These are phyloP conservation scores for Takashimella tepidaria DNA, from an alignment of 1,284 basidiomycete genomes.

Conservation along the genomic window DNA sequence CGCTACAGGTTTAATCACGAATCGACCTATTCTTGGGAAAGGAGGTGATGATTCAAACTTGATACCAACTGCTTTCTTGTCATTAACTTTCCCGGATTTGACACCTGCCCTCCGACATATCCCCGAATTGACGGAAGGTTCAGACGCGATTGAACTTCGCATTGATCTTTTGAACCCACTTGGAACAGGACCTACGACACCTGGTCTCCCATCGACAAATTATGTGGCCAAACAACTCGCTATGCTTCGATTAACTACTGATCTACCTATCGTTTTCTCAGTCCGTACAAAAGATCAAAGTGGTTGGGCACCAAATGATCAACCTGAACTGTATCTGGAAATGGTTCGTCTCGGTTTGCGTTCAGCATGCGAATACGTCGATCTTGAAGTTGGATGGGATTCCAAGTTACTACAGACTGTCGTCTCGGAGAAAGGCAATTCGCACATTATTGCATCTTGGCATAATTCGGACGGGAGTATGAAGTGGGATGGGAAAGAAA, in stretches of 20 bases:
- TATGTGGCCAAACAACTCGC: conserved; percentile 83
- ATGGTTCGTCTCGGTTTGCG: conserved; percentile 75
- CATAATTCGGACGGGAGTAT: conserved; percentile 87
- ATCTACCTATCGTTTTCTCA: conserved; percentile 86
- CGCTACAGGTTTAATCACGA: conserved; percentile 68
- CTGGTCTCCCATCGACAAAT: conserved; percentile 60
- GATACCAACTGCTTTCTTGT: conserved; percentile 77
- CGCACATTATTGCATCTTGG: conserved; percentile 84
- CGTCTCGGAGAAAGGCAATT: conserved; percentile 60
- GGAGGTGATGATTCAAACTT: no score
- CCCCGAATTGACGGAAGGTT: conserved; percentile 70
- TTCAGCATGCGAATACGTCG: conserved; percentile 85
- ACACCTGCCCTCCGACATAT: conserved; percentile 65
- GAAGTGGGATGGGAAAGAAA: conserved; percentile 68
- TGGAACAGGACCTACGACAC: conserved; percentile 45
- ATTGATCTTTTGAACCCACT: conserved; percentile 75
- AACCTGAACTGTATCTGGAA: conserved; percentile 67
- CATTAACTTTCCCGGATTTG: conserved; percentile 85
- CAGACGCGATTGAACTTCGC: conserved; percentile 87
- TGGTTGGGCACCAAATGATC: conserved; percentile 80
- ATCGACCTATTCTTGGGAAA: conserved; percentile 56
- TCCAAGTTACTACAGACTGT: conserved; percentile 61
- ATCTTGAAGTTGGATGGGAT: conserved; percentile 79
- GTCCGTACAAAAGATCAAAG: conserved; percentile 85
- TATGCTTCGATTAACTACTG: conserved; percentile 67